Percentiles rank a stretch among this genome's conserved stretches.
These are phyloP conservation scores for Arxiozyma heterogenica DNA, from an alignment of 1,139 yeast species.

Conservation along the genomic window DNA sequence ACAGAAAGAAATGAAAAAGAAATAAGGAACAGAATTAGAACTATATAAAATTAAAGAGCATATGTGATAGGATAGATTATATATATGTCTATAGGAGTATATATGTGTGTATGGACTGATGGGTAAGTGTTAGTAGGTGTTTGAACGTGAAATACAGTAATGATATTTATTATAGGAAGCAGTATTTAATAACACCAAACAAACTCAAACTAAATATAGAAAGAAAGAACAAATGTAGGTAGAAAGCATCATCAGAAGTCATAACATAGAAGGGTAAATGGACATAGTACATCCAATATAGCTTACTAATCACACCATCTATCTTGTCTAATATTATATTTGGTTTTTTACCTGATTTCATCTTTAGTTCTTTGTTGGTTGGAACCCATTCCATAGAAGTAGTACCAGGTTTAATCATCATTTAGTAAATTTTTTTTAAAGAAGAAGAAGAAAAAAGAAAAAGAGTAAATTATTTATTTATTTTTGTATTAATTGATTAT, in stretches of 20 bases:
- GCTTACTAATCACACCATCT: conserved; percentile 17
- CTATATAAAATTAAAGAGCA: neutral
- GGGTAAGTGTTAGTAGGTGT: neutral
- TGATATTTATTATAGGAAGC: conserved; percentile 11
- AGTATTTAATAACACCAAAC: conserved; percentile 27
- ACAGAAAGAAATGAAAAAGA: neutral
- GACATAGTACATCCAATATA: conserved; percentile 37
- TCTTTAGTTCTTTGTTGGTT: conserved; percentile 10
- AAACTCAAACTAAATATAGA: conserved; percentile 27
- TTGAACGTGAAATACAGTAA: neutral
- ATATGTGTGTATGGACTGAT: too few relatives aligned
- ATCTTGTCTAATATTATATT: conserved; percentile 9
- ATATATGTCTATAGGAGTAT: too few relatives aligned
- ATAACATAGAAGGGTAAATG: conserved; percentile 36
- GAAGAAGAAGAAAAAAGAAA: too few relatives aligned
- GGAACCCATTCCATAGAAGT: conserved; percentile 12
- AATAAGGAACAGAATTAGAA: neutral
- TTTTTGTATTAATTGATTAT: neutral
- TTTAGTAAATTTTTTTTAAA: neutral
- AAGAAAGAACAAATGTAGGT: conserved; percentile 32
- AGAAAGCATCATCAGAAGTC: conserved; percentile 35
- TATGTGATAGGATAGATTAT: neutral
- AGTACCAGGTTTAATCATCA: neutral
- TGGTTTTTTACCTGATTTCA: conserved; percentile 7
- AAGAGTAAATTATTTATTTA: too few relatives aligned